Evolutionary conservation across 2,329 filamentous ascomycete genomes (phyloP), one percentile per base, ranked within the genome.

Genomic region (Metarhizium humberi): DNA sequence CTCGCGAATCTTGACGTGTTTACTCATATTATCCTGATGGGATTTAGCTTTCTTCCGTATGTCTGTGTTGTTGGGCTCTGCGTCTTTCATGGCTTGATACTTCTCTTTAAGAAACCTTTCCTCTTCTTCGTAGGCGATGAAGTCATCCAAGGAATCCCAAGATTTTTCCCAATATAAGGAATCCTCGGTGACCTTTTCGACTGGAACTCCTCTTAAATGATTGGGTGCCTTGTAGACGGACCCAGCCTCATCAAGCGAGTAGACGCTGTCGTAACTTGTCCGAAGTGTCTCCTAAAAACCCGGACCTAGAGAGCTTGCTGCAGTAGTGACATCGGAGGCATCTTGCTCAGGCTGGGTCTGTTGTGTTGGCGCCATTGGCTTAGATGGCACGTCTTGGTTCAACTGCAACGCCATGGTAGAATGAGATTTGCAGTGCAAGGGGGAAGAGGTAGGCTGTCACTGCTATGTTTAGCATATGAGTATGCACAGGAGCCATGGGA

Each of bases 1-100:
- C 25, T 71, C 62, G 3, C 65, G 59, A 25, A 71, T 69, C 40
- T 69, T 70, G 4, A 60, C 59, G 18, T 67, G 67, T 47, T 67
- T 71, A 42, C 62, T 66, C 20, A 69, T 64, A 6, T 68, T 71
- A 48, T 71, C 66, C 10, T 58, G 55, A 40, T 65, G 65, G 0
- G 61, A 47, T 51, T 70, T 69, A 34, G 57, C 34, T 3, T 50
- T 54, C 3, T 56, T 53, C 2, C 48, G 47, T 25, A 62, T 30
- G 0, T 5, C 20, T 7, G 58, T 56, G 29, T 63, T 56, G 0
- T 29, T 6, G 3, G 64, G 59, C 3, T 64, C 18, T 0, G 54
- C 16, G 1, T 36, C n/a, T 4, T 51, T 29, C 6, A 25, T 52
- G 6, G 36, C 25, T 7, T 40, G 45, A 7, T 51, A 56, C 10